Evolutionary conservation across 768 basidiomycete species (phyloP).

Genomic region (Phaeotremella skinneri): DNA sequence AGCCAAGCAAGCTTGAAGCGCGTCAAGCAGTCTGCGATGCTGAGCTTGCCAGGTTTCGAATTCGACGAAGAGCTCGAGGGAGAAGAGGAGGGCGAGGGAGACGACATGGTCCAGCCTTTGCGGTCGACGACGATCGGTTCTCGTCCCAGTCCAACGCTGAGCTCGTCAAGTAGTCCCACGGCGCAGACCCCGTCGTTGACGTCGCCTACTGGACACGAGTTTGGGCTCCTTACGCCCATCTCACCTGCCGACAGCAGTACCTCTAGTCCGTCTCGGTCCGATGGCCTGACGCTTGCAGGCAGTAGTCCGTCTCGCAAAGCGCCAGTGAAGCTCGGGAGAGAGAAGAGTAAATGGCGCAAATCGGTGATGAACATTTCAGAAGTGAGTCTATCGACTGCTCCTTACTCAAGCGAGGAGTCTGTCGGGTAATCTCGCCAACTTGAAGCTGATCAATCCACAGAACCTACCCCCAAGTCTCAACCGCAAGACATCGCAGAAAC

Average conservation of each 20-base stretch:
- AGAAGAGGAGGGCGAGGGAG: constrained; percentile 16
- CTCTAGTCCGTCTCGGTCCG: constrained; percentile 2
- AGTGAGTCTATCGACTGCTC: too few species aligned
- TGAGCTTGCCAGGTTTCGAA: constrained; percentile 34
- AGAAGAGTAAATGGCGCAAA: constrained; percentile 28
- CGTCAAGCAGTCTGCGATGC: constrained; percentile 23
- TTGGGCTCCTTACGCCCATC: constrained; percentile 14
- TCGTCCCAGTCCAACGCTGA: not conserved
- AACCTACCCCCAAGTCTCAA: not conserved
- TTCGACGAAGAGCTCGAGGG: constrained; percentile 31
- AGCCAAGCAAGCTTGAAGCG: constrained; percentile 5
- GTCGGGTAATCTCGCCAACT: too few species aligned
- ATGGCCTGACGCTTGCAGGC: constrained; percentile 16
- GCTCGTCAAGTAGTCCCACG: constrained; percentile 2
- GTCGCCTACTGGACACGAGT: constrained; percentile 1
- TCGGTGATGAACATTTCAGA: constrained; percentile 37
- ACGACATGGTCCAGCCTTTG: constrained; percentile 25
- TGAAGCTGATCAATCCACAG: not conserved
- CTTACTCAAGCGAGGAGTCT: too few species aligned
- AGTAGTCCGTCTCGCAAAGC: constrained; percentile 23
- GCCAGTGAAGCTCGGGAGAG: constrained; percentile 19
- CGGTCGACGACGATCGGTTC: constrained; percentile 16
- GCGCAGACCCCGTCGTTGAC: not conserved
- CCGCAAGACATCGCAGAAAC: constrained; percentile 1
- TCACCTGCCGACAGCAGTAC: constrained; percentile 6